Percentiles rank a stretch among this genome's conserved stretches.
These are phyloP conservation scores for Candida ipomoeae DNA, from an alignment of 805 yeast genomes.

Conservation along the genomic window DNA sequence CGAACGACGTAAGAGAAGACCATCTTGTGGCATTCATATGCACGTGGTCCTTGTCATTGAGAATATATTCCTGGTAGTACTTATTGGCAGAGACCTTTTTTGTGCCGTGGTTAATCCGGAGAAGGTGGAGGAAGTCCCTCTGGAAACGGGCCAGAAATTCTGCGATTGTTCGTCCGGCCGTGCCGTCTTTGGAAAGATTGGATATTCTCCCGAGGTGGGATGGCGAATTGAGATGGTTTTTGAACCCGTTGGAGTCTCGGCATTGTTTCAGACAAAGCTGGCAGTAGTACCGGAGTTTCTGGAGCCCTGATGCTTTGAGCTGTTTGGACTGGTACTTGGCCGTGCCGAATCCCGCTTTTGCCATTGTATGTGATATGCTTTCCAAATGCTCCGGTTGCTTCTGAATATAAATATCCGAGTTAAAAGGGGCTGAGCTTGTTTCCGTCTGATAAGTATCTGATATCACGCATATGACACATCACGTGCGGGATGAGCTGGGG, in stretches of 20 bases:
- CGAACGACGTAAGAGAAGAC: constrained; percentile 64
- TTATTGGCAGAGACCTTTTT: constrained; percentile 75
- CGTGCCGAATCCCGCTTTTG: constrained; percentile 36
- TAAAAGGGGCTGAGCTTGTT: background rate
- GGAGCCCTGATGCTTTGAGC: constrained; percentile 79
- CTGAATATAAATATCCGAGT: too few species aligned
- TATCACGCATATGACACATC: background rate
- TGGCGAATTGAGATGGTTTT: constrained; percentile 81
- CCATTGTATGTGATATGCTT: constrained; percentile 16
- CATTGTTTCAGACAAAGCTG: constrained; percentile 92
- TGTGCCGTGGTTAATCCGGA: constrained; percentile 73
- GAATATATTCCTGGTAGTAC: constrained; percentile 85
- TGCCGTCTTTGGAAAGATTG: constrained; percentile 30
- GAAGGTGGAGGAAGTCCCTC: constrained; percentile 56
- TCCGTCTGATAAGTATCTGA: background rate
- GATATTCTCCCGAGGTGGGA: constrained; percentile 60
- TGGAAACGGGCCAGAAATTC: constrained; percentile 60
- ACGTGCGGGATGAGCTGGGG: background rate
- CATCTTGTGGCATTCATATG: constrained; percentile 91
- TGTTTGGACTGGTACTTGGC: constrained; percentile 70
- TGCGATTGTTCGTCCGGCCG: constrained; percentile 48
- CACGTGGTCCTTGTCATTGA: constrained; percentile 69
- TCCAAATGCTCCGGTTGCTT: background rate
- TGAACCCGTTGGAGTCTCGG: constrained; percentile 92
- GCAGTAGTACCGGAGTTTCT: constrained; percentile 82